These are phyloP conservation scores for Pleurotus eryngii DNA, from an alignment of 768 basidiomycete species.

Conservation along the genomic window DNA sequence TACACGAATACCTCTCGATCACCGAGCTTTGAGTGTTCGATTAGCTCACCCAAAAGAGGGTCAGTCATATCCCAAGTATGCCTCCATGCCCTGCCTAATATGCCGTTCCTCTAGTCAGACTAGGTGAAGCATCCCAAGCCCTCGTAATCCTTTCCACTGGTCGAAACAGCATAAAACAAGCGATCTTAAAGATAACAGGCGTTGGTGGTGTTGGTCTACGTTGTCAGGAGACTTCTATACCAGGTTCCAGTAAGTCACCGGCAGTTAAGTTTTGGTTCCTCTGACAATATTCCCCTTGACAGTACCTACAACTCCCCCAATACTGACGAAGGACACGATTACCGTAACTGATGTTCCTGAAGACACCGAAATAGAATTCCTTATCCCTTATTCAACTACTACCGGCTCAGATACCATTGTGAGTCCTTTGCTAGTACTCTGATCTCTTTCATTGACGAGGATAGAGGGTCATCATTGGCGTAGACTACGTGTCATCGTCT, in stretches of 20 bases:
- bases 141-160: conserved; percentile 62
- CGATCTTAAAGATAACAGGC: conserved; percentile 47
- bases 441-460: neutral
- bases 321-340: conserved; percentile 28
- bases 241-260: conserved; percentile 24
- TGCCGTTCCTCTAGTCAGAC: conserved; percentile 46
- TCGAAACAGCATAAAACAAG: conserved; percentile 58
- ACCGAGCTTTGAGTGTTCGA: conserved; percentile 58
- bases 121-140: conserved; percentile 55
- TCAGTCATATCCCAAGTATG: conserved; percentile 6
- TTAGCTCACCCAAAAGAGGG: conserved; percentile 51
- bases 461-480: conserved; percentile 66
- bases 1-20: conserved; percentile 63
- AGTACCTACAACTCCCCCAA: too few relatives aligned
- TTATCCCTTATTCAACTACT: conserved; percentile 65
- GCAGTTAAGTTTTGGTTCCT: neutral
- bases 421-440: conserved; percentile 17
- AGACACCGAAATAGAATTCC: conserved; percentile 43
- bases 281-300: too few relatives aligned
- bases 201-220: conserved; percentile 52
- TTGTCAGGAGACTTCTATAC: conserved; percentile 37
- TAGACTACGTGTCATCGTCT: conserved; percentile 62
- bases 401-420: conserved; percentile 63
- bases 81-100: neutral
- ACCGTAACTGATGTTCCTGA: conserved; percentile 45